A percentile compares a stretch with the other conserved stretches of the same genome.
These are phyloP conservation scores for Calonectria hongkongensis DNA, from an alignment of 2,329 filamentous ascomycete species.

Conservation along the genomic window DNA sequence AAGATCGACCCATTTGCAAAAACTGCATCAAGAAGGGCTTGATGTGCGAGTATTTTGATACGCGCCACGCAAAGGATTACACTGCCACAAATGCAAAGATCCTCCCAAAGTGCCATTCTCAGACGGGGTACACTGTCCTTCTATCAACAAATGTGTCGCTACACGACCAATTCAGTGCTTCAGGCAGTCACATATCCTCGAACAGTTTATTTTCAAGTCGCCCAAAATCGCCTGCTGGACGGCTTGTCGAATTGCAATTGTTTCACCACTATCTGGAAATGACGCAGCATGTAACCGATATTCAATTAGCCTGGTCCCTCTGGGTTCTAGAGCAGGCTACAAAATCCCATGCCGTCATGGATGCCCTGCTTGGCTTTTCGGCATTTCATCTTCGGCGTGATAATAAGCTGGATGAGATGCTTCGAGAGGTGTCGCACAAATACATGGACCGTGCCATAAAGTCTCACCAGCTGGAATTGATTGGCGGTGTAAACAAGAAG, in stretches of 20 bases:
- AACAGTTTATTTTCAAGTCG: neutral
- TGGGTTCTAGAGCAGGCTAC: slow-evolving; percentile 23
- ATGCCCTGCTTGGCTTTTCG: slow-evolving; percentile 26
- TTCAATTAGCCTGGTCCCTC: neutral
- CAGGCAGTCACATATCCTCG: neutral
- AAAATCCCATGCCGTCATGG: slow-evolving; percentile 13
- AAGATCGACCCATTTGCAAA: slow-evolving; percentile 13
- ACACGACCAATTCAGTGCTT: neutral
- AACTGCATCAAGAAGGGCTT: slow-evolving; percentile 25
- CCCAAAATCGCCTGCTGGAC: neutral
- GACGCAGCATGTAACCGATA: neutral
- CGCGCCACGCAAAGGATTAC: neutral
- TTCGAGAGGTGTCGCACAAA: slow-evolving; percentile 20
- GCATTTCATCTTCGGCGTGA: slow-evolving; percentile 29
- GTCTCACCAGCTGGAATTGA: slow-evolving; percentile 5
- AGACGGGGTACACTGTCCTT: neutral
- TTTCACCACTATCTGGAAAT: slow-evolving; percentile 31
- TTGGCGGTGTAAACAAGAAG: neutral
- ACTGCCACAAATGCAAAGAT: neutral
- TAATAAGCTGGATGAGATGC: neutral
- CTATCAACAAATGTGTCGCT: neutral
- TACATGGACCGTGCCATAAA: slow-evolving; percentile 27
- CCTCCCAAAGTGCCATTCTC: neutral
- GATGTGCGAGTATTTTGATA: slow-evolving; percentile 6
- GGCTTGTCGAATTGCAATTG: slow-evolving; percentile 12